phyloP scores from a whole-genome alignment of 345 rosid genomes.

The Syzygium aqueum region DNA sequence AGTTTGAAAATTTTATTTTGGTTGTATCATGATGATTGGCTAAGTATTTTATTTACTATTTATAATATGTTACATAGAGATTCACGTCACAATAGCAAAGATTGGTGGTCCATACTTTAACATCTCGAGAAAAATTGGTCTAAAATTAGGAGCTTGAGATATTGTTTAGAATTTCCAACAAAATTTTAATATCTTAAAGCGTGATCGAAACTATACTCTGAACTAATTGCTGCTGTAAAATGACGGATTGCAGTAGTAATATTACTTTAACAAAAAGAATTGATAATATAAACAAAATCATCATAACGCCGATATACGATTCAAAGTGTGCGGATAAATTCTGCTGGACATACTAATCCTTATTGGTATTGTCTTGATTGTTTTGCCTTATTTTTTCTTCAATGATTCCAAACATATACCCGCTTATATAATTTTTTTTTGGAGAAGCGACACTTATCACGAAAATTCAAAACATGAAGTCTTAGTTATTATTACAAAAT shows the following conservation, averaged over 20 bases:
- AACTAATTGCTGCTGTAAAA: not conserved
- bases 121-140: not conserved
- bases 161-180: not conserved
- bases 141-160: not conserved
- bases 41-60: not conserved
- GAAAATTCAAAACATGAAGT: not conserved
- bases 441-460: not conserved
- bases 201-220: not conserved
- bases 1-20: not conserved
- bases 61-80: not conserved
- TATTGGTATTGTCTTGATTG: not conserved
- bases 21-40: not conserved
- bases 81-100: not conserved
- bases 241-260: not conserved
- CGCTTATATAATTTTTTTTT: not conserved
- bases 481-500: not conserved
- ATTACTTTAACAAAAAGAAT: not conserved
- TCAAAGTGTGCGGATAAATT: not conserved
- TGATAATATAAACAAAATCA: not conserved
- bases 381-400: not conserved
- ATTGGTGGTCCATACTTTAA: not conserved
- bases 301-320: not conserved
- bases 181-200: not conserved
- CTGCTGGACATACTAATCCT: not conserved
- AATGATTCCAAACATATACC: not conserved